Evolutionary conservation across 306 rosid genomes (phyloP).

Genomic region (Cucumis hystrix): DNA sequence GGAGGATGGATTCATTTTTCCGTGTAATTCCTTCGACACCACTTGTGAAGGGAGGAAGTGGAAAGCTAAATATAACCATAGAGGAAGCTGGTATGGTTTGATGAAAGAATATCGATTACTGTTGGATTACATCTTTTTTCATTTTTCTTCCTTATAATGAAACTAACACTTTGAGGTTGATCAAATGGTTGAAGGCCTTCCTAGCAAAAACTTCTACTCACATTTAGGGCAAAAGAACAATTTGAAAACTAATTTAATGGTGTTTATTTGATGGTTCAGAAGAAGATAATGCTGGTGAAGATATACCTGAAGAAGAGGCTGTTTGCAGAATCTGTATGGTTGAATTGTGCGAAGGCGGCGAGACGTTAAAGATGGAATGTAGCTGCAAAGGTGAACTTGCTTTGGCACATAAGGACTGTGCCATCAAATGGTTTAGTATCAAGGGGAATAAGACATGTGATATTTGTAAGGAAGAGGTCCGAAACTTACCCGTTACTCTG

Average conservation of each 20-base stretch:
- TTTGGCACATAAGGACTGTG: slow-evolving; percentile 91
- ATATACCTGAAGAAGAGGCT: slow-evolving; percentile 87
- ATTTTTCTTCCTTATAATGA: not conserved
- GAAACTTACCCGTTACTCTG: slow-evolving; percentile 75
- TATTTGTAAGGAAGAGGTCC: slow-evolving; percentile 89
- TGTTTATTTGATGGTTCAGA: slow-evolving; percentile 30
- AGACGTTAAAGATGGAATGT: slow-evolving; percentile 91
- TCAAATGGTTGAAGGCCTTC: not conserved
- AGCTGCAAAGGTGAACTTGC: slow-evolving; percentile 98
- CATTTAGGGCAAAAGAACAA: not conserved
- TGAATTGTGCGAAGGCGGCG: slow-evolving; percentile 94
- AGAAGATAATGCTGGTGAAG: slow-evolving; percentile 55
- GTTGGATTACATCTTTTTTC: not conserved
- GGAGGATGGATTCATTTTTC: slow-evolving; percentile 67
- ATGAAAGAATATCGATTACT: not conserved
- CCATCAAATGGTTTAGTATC: slow-evolving; percentile 89
- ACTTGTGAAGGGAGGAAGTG: slow-evolving; percentile 39
- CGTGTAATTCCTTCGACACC: slow-evolving; percentile 88
- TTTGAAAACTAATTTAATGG: not conserved
- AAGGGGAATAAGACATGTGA: slow-evolving; percentile 94
- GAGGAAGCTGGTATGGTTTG: slow-evolving; percentile 47
- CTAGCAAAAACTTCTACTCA: not conserved
- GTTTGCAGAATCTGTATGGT: slow-evolving; percentile 87
- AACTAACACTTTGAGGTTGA: not conserved
- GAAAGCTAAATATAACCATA: slow-evolving; percentile 17